Evolutionary conservation across 2,329 filamentous ascomycete species (phyloP), one percentile per base, ranked within the genome.

Genomic region (Xylaria arbuscula): DNA sequence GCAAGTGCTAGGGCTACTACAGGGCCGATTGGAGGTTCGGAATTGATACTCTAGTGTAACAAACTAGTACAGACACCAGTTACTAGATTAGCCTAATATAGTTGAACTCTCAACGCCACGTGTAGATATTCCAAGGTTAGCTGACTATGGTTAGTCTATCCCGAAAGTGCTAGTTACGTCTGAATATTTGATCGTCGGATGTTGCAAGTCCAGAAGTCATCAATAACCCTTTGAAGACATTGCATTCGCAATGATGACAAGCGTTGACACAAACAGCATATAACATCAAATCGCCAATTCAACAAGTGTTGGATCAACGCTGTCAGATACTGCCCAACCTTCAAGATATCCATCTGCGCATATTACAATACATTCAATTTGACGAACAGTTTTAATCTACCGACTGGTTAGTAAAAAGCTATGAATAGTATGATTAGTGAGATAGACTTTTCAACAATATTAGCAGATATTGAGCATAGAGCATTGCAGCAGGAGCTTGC

Each of bases 71-170:
- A 53, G 28, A 54, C 32, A n/a, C 28, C 24, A n/a, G 28, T 36
- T 11, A 54, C 51, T n/a, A 36, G 28, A 45, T 45, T 45, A 54
- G 51, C 15, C 51, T 54, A 54, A 36, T 36, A 24, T 13, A 47
- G 42, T 19, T 47, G 47, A 24, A 34, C 28, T n/a, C 17, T 34
- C 9, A 36, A 36, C 36, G 15, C 51, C 51, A 54, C 28, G 28
- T 36, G 32, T 36, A 2, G 32, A 54, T 36, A 36, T 54, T 8
- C 3, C n/a, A 22, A 9, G 11, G n/a, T 34, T 36, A 55, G 34
- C 9, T 38, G n/a, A 19, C 51, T 55, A 15, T 36, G 17, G 51
- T 55, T 38, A 22, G 51, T 36, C n/a, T 36, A 22, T 38, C 17
- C n/a, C 10, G 10, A 36, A 9, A 4, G 32, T 54, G 22, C n/a